Evolutionary conservation across 139 green algal species (phyloP), one percentile per base, ranked within the genome.

Genomic region (Gonium pectorale): DNA sequence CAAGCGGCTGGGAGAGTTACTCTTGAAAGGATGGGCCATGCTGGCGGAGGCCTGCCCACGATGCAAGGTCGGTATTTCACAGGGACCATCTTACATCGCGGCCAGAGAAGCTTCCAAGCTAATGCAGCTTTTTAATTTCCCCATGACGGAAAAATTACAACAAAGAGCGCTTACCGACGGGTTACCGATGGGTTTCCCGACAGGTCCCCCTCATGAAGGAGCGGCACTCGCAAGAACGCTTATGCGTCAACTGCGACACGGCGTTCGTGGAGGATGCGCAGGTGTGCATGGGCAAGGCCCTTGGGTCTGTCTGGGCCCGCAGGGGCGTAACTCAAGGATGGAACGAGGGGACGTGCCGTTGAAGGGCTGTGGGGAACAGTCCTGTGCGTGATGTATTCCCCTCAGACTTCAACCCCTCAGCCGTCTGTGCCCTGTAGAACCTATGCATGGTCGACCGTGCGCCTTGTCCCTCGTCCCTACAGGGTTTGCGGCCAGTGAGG

Each of bases 201-300:
- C 71, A 89, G 87, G 75, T 90, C 0, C 87, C 87, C 4, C 77
- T 90, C 4, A 88, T 90, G 87, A 51, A 52, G 2, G 77, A 88
- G 29, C 77, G 81, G n/a, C 29, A 27, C 2, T 73, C 67, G 5
- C 19, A 83, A 17, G 75, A 88, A n/a, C 67, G 82, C 1, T 75
- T 85, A 3, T 90, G 87, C 43, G 87, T 90, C 29, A 90, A 90
- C 82, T 90, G 87, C 60, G 51, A 83, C n/a, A 87, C 51, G 1
- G 60, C 66, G 1, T 86, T 41, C 31, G 60, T 74, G 1, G 6
- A 24, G 15, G 52, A 79, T 7, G 80, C 52, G 1, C 66, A 66
- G 79, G 66, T 85, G 37, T 5, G 78, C 1, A 40, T n/a, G n/a
- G n/a, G n/a, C n/a, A n/a, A n/a, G n/a, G n/a, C n/a, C n/a, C n/a